Base-by-base conservation (phyloP, 805 yeast species). In the Starmera pachycereana region DNA sequence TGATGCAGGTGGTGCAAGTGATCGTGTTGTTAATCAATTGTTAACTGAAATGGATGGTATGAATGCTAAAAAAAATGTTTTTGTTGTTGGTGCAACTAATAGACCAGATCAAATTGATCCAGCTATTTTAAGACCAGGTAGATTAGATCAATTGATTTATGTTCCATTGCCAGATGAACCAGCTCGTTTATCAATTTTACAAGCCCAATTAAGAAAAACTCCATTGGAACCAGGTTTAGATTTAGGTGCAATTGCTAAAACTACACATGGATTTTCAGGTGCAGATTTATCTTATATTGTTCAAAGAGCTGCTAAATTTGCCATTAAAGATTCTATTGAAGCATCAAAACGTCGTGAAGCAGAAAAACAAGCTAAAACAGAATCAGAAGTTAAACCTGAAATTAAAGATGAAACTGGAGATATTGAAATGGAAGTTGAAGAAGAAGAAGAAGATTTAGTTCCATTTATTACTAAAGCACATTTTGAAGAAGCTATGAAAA, bases 91-190 rank as follows among this genome's bases (percentile, higher is more conserved):
- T 68, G 99, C 99, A 33, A 92, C 99, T 42, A 92, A 92, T 69
- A 81, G 99, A 72, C 99, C 99, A 33, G 99, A 94, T 65, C 97
- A 92, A 71, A 92, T 92, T 53, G 99, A 92, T 61, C 97, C 98
- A 19, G 98, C 98, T 30, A 78, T 92, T 58, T 73, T 92, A 66
- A 88, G 98, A 73, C 98, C 99, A 10, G 99, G 99, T 56, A 84
- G 99, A 74, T 78, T 92, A 54, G 99, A 92, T 67, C 98, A 94
- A 71, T 77, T 92, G 68, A 92, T 92, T 54, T 92, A 94, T 60
- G 98, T 92, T 49, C 98, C 98, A 62, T 76, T 94, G 65, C 99
- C 99, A 44, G 97, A 92, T 63, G 96, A 88, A 66, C 72, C 65
- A 43, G 97, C 96, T 25, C 83, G 99, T 71, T 68, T 89, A 56